Evolutionary conservation across 2,329 filamentous ascomycete genomes (phyloP), one percentile per base, ranked within the genome.

Genomic region (Penicillium crustosum): DNA sequence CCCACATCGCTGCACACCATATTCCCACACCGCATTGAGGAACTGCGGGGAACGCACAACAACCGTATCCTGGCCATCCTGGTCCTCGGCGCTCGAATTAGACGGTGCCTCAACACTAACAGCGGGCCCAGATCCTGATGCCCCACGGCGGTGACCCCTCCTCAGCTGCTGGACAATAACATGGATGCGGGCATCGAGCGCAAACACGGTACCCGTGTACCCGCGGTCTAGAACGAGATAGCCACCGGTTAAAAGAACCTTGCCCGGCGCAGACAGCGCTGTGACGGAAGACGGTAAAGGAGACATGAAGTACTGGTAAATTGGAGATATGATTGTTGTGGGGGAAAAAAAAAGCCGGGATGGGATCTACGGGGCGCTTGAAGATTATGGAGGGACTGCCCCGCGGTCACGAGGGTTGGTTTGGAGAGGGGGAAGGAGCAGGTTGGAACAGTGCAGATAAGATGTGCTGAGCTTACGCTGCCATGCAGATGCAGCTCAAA

Each of bases 31-130:
- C 3, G 93, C 93, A 66, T 90, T 86, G 43, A 86, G 78, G 74
- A 99, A 99, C 77, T 99, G 94, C 49, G 94, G 94, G 68, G 92
- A 96, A 65, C 87, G 86, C 52, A 99, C 93, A 53, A 93, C 84
- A 69, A 97, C 90, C 73, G 91, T 89, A 57, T 81, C 80, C 60
- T 83, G 78, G 4, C 73, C 73, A 38, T 91, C 86, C 23, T 87
- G 88, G 39, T 83, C 79, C 61, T 82, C 66, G 36, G 27, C 43
- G 35, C 65, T 61, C 15, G 19, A 27, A 3, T 33, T n/a, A 12
- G 50, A 36, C 38, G 54, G 52, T 12, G 45, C 50, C 47, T 63
- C 65, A 3, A 17, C 13, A 6, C 55, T 38, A 23, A 44, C 35
- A 9, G 44, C 59, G n/a, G 58, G 47, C 19, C 51, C 60, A 42